A percentile compares a stretch with the other conserved stretches of the same genome.
Conservation (phyloP, 805 yeast species). For the Suhomyces prunicola region DNA sequence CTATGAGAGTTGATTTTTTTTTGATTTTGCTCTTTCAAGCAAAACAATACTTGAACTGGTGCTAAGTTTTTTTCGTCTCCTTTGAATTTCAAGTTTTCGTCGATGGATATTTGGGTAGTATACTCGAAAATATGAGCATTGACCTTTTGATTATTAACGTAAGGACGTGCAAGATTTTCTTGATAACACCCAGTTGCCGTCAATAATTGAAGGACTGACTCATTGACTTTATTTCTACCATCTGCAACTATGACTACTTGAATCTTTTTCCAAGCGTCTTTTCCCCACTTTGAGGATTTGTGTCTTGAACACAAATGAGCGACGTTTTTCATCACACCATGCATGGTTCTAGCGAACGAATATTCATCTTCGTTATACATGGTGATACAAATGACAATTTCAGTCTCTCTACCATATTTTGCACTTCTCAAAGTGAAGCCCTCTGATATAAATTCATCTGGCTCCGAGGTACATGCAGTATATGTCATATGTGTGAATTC, state of each 20-base stretch:
- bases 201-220: constrained; percentile 79
- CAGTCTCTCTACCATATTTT: constrained; percentile 86
- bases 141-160: constrained; percentile 87
- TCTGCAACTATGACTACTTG: constrained; percentile 91
- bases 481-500: constrained; percentile 96
- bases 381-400: constrained; percentile 86
- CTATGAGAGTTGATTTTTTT: constrained; percentile 96
- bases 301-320: constrained; percentile 81
- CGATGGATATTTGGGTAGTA: constrained; percentile 91
- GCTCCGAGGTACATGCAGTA: constrained; percentile 93
- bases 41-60: constrained; percentile 91
- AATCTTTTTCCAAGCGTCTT: constrained; percentile 94
- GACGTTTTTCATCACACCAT: constrained; percentile 89
- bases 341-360: constrained; percentile 88
- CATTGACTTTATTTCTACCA: constrained; percentile 86
- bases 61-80: constrained; percentile 88
- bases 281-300: constrained; percentile 89
- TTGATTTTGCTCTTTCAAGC: constrained; percentile 87
- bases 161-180: constrained; percentile 94
- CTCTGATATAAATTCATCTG: constrained; percentile 72
- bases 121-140: constrained; percentile 93
- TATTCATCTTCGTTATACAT: constrained; percentile 96
- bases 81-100: constrained; percentile 82
- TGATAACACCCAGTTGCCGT: constrained; percentile 97
- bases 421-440: constrained; percentile 88